Evolutionary conservation across 495 filamentous ascomycete genomes (phyloP).

Genomic region (Penicillium alfredii): DNA sequence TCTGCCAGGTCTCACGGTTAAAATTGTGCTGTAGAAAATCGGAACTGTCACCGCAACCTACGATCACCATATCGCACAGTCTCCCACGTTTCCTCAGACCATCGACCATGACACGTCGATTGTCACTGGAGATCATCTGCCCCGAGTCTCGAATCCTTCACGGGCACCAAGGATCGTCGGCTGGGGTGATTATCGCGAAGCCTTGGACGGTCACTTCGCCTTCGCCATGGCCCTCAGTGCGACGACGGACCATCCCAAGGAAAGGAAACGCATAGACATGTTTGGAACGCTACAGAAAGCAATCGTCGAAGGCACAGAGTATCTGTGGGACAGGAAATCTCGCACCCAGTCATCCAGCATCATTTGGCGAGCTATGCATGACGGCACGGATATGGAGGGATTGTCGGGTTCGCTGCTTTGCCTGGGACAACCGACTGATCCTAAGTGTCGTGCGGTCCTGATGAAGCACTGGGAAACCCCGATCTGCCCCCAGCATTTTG

Average conservation of each 20-base stretch:
- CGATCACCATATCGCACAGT: conserved; percentile 7
- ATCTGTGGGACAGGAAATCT: conserved; percentile 12
- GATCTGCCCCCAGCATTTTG: conserved; percentile 7
- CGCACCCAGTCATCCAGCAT: conserved; percentile 11
- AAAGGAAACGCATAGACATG: conserved; percentile 1
- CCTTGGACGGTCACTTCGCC: conserved; percentile 8
- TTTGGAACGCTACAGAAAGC: conserved; percentile 12
- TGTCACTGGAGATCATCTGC: conserved; percentile 9
- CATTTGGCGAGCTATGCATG: conserved; percentile 13
- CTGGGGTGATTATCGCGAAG: conserved; percentile 13
- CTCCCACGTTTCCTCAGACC: conserved; percentile 9
- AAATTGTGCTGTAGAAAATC: conserved; percentile 10
- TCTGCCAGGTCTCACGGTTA: not conserved
- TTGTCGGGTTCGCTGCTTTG: conserved; percentile 11
- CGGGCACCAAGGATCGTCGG: conserved; percentile 8
- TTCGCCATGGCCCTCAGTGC: conserved; percentile 12
- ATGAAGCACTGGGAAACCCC: conserved; percentile 15
- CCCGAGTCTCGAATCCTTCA: conserved; percentile 7
- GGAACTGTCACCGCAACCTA: conserved; percentile 9
- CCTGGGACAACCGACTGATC: conserved; percentile 9
- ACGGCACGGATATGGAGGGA: conserved; percentile 11
- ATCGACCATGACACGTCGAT: conserved; percentile 13
- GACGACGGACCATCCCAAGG: not conserved
- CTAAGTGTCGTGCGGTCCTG: conserved; percentile 9
- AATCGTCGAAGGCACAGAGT: conserved; percentile 13